These are phyloP conservation scores for Centrapalus pauciflorus DNA, from an alignment of 129 eudicot genomes.

Conservation along the genomic window DNA sequence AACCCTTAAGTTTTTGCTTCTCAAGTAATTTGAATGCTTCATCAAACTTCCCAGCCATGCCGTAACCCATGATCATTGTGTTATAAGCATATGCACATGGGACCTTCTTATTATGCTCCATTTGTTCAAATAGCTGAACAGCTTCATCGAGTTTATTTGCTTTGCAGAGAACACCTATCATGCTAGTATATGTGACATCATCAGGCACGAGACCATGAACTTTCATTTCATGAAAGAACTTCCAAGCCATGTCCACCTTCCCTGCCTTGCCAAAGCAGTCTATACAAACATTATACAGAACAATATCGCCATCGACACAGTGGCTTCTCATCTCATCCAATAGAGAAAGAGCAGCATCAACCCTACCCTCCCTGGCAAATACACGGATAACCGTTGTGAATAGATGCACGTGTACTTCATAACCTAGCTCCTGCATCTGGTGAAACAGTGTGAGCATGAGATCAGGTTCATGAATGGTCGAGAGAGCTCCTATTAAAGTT, in stretches of 20 bases:
- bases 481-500: constrained; percentile 76
- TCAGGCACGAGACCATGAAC: constrained; percentile 66
- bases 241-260: constrained; percentile 96
- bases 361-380: constrained; percentile 63
- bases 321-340: constrained; percentile 82
- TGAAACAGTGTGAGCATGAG: constrained; percentile 62
- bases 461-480: constrained; percentile 53
- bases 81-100: constrained; percentile 97
- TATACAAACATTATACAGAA: constrained; percentile 88
- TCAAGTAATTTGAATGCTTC: constrained; percentile 79
- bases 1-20: constrained; percentile 69
- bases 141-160: constrained; percentile 77
- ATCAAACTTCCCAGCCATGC: constrained; percentile 74
- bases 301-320: constrained; percentile 62
- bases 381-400: constrained; percentile 78
- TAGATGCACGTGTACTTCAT: constrained; percentile 74
- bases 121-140: constrained; percentile 64
- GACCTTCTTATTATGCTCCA: constrained; percentile 54
- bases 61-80: constrained; percentile 97
- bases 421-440: constrained; percentile 94
- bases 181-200: constrained; percentile 86
- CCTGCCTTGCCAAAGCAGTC: constrained; percentile 89
- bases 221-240: constrained; percentile 87
- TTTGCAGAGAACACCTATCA: constrained; percentile 86
- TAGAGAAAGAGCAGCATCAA: constrained; percentile 70